A percentile compares a stretch with the other conserved stretches of the same genome.
phyloP scores from a whole-genome alignment of 768 basidiomycete species.

The Pleurotus pulmonarius region DNA sequence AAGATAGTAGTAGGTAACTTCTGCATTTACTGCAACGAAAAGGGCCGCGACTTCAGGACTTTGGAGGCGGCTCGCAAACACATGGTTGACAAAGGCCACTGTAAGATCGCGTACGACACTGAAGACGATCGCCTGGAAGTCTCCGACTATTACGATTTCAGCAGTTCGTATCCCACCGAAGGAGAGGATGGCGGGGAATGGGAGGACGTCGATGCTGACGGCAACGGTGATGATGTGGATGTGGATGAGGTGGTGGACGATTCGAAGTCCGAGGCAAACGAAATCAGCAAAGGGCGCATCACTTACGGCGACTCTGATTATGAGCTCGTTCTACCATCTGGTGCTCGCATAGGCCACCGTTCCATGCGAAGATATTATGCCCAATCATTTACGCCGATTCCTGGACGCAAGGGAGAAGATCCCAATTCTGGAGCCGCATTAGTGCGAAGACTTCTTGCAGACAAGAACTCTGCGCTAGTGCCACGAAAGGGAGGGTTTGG shows the following conservation, averaged over 20 bases:
- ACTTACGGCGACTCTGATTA: conserved; percentile 76
- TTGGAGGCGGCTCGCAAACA: conserved; percentile 90
- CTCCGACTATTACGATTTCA: conserved; percentile 93
- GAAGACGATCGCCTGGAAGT: conserved; percentile 80
- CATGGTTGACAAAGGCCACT: conserved; percentile 95
- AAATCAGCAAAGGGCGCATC: conserved; percentile 49
- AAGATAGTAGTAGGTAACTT: conserved; percentile 92
- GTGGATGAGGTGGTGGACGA: conserved; percentile 31
- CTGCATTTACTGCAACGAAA: conserved; percentile 88
- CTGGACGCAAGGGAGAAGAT: conserved; percentile 43
- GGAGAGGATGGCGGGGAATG: conserved; percentile 20
- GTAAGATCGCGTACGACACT: conserved; percentile 89
- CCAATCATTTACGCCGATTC: conserved; percentile 60
- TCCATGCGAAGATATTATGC: conserved; percentile 82
- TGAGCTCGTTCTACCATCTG: conserved; percentile 92
- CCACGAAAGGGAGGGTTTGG: conserved; percentile 85
- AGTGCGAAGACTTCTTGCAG: conserved; percentile 72
- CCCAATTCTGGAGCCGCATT: conserved; percentile 72
- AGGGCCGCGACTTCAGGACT: conserved; percentile 75
- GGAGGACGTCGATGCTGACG: conserved; percentile 42
- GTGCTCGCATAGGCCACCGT: conserved; percentile 89
- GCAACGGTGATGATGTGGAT: conserved; percentile 35
- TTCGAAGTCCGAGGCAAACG: conserved; percentile 38
- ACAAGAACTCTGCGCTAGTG: conserved; percentile 83
- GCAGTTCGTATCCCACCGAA: conserved; percentile 63